Percentiles rank a stretch among this genome's conserved stretches.
Conservation (phyloP, 306 rosid species). For the Vigna angularis region DNA sequence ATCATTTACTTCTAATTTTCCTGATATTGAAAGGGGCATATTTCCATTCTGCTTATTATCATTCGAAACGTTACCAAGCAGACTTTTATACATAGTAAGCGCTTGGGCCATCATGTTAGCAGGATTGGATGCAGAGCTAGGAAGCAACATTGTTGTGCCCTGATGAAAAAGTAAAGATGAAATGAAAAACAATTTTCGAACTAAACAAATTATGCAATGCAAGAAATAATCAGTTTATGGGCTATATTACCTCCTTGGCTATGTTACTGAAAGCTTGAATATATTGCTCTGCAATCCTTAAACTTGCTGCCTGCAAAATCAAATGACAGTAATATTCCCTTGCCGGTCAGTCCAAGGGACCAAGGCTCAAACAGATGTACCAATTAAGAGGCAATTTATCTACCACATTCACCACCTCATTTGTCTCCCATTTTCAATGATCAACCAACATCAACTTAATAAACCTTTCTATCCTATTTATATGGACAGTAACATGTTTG, state of each 20-base stretch:
- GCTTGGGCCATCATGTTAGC: constrained; percentile 97
- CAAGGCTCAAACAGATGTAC: not conserved
- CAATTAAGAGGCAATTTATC: constrained; percentile 18
- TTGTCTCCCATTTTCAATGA: constrained; percentile 1
- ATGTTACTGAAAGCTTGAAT: constrained; percentile 84
- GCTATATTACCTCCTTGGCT: constrained; percentile 81
- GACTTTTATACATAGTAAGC: constrained; percentile 82
- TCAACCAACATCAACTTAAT: constrained; percentile 19
- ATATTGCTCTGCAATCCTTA: constrained; percentile 93
- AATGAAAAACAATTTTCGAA: constrained; percentile 11
- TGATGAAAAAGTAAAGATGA: constrained; percentile 42
- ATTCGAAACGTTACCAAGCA: constrained; percentile 62
- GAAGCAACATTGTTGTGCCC: constrained; percentile 97
- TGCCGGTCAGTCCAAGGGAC: constrained; percentile 4
- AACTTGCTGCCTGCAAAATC: constrained; percentile 85
- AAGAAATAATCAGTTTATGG: constrained; percentile 26
- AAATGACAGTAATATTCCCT: constrained; percentile 43
- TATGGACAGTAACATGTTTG: not conserved
- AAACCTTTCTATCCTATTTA: constrained; percentile 30
- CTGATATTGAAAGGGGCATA: constrained; percentile 43
- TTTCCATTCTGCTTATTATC: constrained; percentile 44
- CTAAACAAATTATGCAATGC: not conserved
- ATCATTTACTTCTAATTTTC: constrained; percentile 43
- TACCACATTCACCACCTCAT: constrained; percentile 10
- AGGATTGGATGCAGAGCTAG: constrained; percentile 86